These are phyloP conservation scores for Pueraria montana DNA, from an alignment of 306 rosid genomes.

Conservation along the genomic window DNA sequence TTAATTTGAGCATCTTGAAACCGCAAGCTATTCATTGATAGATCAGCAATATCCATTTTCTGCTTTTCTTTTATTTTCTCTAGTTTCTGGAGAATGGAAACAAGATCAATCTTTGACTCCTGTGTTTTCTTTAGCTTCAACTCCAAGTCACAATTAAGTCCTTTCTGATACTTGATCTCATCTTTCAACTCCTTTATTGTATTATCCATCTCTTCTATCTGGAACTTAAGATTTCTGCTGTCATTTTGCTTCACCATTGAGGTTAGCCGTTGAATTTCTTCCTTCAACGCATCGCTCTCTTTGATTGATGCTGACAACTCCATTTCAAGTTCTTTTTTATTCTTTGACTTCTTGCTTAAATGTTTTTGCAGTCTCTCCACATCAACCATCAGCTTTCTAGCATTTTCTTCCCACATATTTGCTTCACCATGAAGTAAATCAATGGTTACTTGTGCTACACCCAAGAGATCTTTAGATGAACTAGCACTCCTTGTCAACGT, in stretches of 20 bases:
- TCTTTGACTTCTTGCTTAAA: slow-evolving; percentile 46
- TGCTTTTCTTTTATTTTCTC: slow-evolving; percentile 50
- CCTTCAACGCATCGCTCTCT: slow-evolving; percentile 42
- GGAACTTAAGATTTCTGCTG: slow-evolving; percentile 36
- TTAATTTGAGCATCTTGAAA: slow-evolving; percentile 47
- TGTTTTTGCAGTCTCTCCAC: slow-evolving; percentile 47
- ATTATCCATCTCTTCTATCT: slow-evolving; percentile 48
- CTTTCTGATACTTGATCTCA: slow-evolving; percentile 51
- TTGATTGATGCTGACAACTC: slow-evolving; percentile 38
- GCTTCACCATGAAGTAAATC: slow-evolving; percentile 58
- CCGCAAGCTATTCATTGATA: slow-evolving; percentile 40
- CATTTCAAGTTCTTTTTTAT: slow-evolving; percentile 46
- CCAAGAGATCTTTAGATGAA: slow-evolving; percentile 55
- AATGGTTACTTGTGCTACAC: slow-evolving; percentile 55
- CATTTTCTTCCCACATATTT: slow-evolving; percentile 56
- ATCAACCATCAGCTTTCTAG: slow-evolving; percentile 43
- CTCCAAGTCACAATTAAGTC: slow-evolving; percentile 42
- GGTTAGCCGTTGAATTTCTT: slow-evolving; percentile 44
- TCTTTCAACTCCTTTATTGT: slow-evolving; percentile 51
- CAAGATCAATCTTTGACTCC: slow-evolving; percentile 45
- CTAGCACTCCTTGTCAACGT: slow-evolving; percentile 39
- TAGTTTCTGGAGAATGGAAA: slow-evolving; percentile 46
- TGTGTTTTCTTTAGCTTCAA: slow-evolving; percentile 50
- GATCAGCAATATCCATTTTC: slow-evolving; percentile 49
- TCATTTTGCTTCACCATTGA: slow-evolving; percentile 46